A percentile compares a stretch with the other conserved stretches of the same genome.
Evolutionary conservation across 441 rosid genomes (phyloP).

Genomic region (Jatropha multifida): DNA sequence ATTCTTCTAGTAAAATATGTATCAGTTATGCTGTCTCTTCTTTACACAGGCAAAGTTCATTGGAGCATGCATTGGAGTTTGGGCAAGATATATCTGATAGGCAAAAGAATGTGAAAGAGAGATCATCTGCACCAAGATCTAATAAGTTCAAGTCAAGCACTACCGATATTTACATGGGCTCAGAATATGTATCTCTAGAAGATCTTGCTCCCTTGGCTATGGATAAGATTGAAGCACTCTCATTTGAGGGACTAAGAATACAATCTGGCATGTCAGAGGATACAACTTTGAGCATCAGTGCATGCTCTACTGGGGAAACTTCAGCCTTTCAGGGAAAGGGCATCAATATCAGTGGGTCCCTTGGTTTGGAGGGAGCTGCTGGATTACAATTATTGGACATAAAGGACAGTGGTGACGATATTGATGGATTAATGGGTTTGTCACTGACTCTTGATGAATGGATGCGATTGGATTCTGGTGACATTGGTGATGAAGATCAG

Average conservation of each 20-base stretch:
- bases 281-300: conserved; percentile 69
- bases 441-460: conserved; percentile 92
- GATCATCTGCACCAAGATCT: conserved; percentile 40
- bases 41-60: conserved; percentile 46
- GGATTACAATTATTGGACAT: conserved; percentile 78
- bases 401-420: conserved; percentile 52
- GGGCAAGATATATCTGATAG: conserved; percentile 35
- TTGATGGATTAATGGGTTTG: conserved; percentile 82
- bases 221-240: conserved; percentile 96
- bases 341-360: conserved; percentile 46
- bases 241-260: conserved; percentile 86
- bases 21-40: conserved; percentile 23
- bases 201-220: conserved; percentile 94
- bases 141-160: conserved; percentile 39
- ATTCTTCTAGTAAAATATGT: conserved; percentile 6
- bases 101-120: conserved; percentile 38
- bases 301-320: conserved; percentile 60
- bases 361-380: conserved; percentile 78
- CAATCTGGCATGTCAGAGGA: conserved; percentile 82
- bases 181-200: conserved; percentile 82
- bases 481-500: conserved; percentile 65
- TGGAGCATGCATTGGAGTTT: conserved; percentile 40
- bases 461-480: conserved; percentile 93
- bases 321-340: conserved; percentile 73
- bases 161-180: conserved; percentile 35